Conservation (phyloP, 345 rosid genomes). For the Punica granatum region DNA sequence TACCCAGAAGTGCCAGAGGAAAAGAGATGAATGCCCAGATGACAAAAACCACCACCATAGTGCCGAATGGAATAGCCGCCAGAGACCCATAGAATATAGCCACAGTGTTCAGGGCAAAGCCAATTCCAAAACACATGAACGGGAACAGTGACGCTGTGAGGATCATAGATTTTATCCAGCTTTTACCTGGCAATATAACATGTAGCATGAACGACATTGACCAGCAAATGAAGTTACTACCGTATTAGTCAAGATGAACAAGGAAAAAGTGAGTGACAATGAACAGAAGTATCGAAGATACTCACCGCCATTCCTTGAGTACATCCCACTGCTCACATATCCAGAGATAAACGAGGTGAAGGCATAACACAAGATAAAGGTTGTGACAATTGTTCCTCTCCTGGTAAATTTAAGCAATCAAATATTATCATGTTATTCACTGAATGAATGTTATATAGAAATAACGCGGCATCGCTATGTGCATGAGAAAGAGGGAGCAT, state of each 20-base stretch:
- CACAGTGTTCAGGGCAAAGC: slow-evolving; percentile 73
- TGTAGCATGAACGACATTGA: neutral
- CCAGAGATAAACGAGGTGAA: slow-evolving; percentile 96
- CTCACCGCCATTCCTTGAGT: slow-evolving; percentile 96
- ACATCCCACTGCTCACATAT: slow-evolving; percentile 98
- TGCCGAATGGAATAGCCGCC: slow-evolving; percentile 95
- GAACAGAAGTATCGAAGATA: neutral
- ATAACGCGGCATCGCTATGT: neutral
- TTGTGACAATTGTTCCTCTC: slow-evolving; percentile 99
- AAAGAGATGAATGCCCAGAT: slow-evolving; percentile 95
- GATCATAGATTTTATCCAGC: slow-evolving; percentile 95
- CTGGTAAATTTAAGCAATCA: slow-evolving; percentile 24
- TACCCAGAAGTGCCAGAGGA: slow-evolving; percentile 91
- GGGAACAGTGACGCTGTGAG: slow-evolving; percentile 91
- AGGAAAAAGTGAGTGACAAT: neutral
- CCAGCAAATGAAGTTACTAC: neutral
- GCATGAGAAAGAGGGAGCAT: neutral
- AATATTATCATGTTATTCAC: neutral
- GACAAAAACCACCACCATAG: slow-evolving; percentile 83
- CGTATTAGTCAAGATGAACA: neutral
- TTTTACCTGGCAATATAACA: slow-evolving; percentile 44
- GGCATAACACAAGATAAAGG: slow-evolving; percentile 93
- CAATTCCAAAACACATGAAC: slow-evolving; percentile 85
- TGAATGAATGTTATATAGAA: neutral
- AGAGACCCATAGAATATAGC: slow-evolving; percentile 92